These are phyloP conservation scores for Besnoitia besnoiti DNA, from an alignment of 169 alveolate species.

Conservation along the genomic window DNA sequence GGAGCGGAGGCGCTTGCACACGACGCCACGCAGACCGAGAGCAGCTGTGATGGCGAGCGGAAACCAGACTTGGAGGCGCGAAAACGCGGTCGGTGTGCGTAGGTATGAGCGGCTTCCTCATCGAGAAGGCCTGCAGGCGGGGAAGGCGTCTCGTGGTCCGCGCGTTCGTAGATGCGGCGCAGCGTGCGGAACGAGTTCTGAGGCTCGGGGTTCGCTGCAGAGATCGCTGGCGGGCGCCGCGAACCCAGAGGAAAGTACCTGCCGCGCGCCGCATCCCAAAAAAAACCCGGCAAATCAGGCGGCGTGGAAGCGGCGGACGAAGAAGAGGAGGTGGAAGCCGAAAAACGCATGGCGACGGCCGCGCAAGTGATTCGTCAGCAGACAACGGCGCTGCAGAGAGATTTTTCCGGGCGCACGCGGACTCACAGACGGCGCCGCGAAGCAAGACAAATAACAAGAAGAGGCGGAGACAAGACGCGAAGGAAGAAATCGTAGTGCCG, in stretches of 20 bases:
- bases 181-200: background rate
- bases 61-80: too few relatives aligned
- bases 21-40: too few relatives aligned
- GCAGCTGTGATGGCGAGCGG: too few relatives aligned
- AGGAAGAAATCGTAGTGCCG: too few relatives aligned
- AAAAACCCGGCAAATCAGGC: conserved; percentile 33
- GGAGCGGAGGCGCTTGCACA: too few relatives aligned
- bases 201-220: background rate
- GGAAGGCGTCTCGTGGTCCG: too few relatives aligned
- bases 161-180: background rate
- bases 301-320: background rate
- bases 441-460: too few relatives aligned
- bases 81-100: too few relatives aligned
- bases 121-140: too few relatives aligned
- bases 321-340: background rate
- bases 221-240: conserved; percentile 16
- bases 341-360: background rate
- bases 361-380: too few relatives aligned
- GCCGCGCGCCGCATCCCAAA: conserved; percentile 40
- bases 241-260: conserved; percentile 35
- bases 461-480: too few relatives aligned
- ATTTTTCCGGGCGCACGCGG: background rate
- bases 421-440: background rate
- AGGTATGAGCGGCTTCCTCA: too few relatives aligned
- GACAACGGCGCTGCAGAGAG: background rate